Evolutionary conservation across 768 basidiomycete genomes (phyloP).

Genomic region (Fomitopsis serialis): DNA sequence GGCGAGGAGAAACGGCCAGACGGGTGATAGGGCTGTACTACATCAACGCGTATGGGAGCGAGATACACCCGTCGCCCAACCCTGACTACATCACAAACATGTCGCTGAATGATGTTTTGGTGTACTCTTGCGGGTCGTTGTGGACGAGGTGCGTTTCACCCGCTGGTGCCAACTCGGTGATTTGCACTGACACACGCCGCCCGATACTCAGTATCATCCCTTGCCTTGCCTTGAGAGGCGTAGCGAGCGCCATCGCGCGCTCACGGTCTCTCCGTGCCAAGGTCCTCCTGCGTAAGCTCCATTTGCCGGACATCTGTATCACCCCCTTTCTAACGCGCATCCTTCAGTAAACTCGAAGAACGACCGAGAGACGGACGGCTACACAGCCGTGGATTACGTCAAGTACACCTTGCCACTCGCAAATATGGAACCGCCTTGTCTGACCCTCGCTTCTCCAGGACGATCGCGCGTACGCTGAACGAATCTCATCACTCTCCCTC

Average conservation of each 20-base stretch:
- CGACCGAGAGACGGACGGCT: slow-evolving; percentile 86
- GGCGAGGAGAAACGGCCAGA: not conserved
- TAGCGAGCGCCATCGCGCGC: slow-evolving; percentile 70
- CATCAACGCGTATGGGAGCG: slow-evolving; percentile 87
- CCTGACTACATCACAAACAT: slow-evolving; percentile 69
- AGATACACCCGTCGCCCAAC: slow-evolving; percentile 88
- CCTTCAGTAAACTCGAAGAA: slow-evolving; percentile 76
- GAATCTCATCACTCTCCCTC: slow-evolving; percentile 40
- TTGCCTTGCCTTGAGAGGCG: slow-evolving; percentile 79
- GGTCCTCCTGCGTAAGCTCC: slow-evolving; percentile 69
- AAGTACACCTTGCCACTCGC: too few species aligned
- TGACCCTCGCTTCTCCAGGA: slow-evolving; percentile 32
- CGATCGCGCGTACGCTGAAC: slow-evolving; percentile 69
- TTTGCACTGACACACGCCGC: too few species aligned
- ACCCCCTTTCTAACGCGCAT: not conserved
- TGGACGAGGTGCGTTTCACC: slow-evolving; percentile 90
- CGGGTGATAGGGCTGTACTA: slow-evolving; percentile 64
- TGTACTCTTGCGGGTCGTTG: slow-evolving; percentile 91
- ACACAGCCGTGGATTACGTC: slow-evolving; percentile 82
- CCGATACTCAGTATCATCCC: slow-evolving; percentile 67
- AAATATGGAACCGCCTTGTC: too few species aligned
- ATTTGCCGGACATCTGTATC: not conserved
- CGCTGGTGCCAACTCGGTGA: not conserved
- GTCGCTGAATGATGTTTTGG: slow-evolving; percentile 55
- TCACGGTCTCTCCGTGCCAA: slow-evolving; percentile 72